Evolutionary conservation across 768 basidiomycete genomes (phyloP).

Genomic region (Suillus placidus): DNA sequence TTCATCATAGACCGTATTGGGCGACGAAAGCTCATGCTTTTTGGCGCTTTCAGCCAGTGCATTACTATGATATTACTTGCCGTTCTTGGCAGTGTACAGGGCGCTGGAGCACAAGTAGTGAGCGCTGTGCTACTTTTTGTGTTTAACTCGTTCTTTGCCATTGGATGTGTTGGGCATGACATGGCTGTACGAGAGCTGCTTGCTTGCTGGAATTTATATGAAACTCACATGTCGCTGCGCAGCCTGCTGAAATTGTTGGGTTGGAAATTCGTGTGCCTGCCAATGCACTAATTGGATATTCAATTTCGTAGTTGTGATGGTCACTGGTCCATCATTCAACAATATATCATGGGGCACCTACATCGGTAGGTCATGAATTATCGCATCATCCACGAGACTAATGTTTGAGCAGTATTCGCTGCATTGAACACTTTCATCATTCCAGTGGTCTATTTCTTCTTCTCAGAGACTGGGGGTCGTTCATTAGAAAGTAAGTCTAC

Average conservation of each 20-base stretch:
- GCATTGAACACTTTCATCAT: conserved; percentile 58
- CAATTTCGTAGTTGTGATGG: conserved; percentile 62
- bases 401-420: conserved; percentile 47
- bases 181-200: conserved; percentile 59
- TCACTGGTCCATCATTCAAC: conserved; percentile 60
- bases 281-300: conserved; percentile 67
- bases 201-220: neutral
- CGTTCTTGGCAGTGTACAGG: conserved; percentile 55
- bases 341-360: conserved; percentile 63
- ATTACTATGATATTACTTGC: conserved; percentile 63
- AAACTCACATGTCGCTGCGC: neutral
- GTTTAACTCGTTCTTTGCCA: conserved; percentile 73
- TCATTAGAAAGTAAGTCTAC: conserved; percentile 51
- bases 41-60: conserved; percentile 63
- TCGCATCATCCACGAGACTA: neutral
- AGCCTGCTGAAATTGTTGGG: conserved; percentile 70
- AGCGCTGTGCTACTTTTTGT: conserved; percentile 63
- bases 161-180: conserved; percentile 75
- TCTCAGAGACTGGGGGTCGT: conserved; percentile 62
- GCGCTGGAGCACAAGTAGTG: conserved; percentile 48
- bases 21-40: conserved; percentile 71
- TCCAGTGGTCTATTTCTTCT: conserved; percentile 60
- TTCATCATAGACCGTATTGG: conserved; percentile 73
- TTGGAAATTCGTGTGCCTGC: conserved; percentile 64
- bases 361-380: conserved; percentile 41